These are phyloP conservation scores for Candida saitoana DNA, from an alignment of 805 yeast species.

Conservation along the genomic window DNA sequence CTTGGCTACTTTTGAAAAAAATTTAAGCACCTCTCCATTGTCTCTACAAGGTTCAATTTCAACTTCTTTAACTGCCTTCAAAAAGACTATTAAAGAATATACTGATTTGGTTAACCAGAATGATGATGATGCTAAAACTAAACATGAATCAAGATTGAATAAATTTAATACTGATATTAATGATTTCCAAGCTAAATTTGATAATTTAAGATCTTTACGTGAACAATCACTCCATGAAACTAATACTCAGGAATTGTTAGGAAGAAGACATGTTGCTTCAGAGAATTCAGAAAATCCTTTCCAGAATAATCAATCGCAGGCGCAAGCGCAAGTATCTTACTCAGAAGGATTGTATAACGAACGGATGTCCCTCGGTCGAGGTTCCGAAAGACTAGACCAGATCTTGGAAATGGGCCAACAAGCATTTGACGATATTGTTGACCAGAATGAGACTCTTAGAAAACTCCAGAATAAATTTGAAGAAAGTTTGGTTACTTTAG, in stretches of 20 bases:
- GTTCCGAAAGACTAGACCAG: conserved; percentile 81
- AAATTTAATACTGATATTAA: conserved; percentile 49
- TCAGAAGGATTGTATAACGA: conserved; percentile 71
- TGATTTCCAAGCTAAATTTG: conserved; percentile 49
- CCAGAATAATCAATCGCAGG: conserved; percentile 15
- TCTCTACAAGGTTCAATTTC: conserved; percentile 74
- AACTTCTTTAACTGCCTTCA: conserved; percentile 73
- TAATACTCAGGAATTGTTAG: conserved; percentile 52
- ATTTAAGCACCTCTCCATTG: conserved; percentile 65
- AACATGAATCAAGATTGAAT: conserved; percentile 48
- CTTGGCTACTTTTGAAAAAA: conserved; percentile 58
- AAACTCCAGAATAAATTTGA: conserved; percentile 61
- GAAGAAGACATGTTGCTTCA: conserved; percentile 38
- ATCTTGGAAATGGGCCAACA: conserved; percentile 85
- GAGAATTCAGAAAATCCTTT: conserved; percentile 50
- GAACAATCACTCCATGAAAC: conserved; percentile 48
- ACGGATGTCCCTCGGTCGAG: conserved; percentile 55
- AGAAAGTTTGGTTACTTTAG: conserved; percentile 71
- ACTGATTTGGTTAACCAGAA: conserved; percentile 57
- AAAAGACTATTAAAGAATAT: conserved; percentile 72
- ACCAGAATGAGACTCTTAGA: conserved; percentile 71
- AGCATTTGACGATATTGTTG: conserved; percentile 80
- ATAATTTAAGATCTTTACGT: conserved; percentile 50
- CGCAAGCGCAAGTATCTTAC: conserved; percentile 31
- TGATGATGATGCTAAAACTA: conserved; percentile 53